Evolutionary conservation across 2,329 filamentous ascomycete species (phyloP).

Genomic region (Cryphonectria parasitica): DNA sequence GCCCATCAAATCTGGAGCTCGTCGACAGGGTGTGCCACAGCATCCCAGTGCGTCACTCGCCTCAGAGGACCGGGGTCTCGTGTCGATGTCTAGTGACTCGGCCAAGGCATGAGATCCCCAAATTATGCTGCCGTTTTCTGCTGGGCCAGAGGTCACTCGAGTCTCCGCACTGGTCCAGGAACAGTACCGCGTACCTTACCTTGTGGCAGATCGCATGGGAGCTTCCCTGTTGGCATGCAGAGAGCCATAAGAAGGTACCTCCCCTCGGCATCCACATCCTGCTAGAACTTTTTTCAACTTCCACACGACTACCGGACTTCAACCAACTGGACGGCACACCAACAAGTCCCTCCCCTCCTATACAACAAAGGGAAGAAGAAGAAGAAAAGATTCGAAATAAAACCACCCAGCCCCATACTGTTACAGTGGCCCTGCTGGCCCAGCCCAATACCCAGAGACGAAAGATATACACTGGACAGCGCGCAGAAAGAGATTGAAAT

Average conservation of each 20-base stretch:
- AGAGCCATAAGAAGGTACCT: constrained; percentile 47
- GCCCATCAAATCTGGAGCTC: constrained; percentile 38
- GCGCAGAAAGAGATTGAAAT: background rate
- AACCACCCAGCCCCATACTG: background rate
- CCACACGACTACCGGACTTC: constrained; percentile 45
- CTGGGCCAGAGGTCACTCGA: constrained; percentile 49
- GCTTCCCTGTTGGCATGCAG: constrained; percentile 51
- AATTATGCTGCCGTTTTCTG: constrained; percentile 60
- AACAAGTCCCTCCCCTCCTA: background rate
- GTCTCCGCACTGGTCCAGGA: constrained; percentile 49
- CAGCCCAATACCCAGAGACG: background rate
- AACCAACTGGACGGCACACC: constrained; percentile 47
- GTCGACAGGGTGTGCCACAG: constrained; percentile 26
- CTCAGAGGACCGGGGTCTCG: constrained; percentile 44
- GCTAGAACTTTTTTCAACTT: constrained; percentile 35
- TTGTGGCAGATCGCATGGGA: constrained; percentile 52
- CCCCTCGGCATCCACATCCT: constrained; percentile 42
- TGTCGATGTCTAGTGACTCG: constrained; percentile 57
- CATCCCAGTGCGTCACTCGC: constrained; percentile 46
- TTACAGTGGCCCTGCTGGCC: background rate
- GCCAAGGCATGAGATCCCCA: constrained; percentile 62
- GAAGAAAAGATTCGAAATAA: background rate
- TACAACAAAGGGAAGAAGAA: background rate
- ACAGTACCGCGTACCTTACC: constrained; percentile 46
- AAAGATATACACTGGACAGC: background rate